These are phyloP conservation scores for Quercus phellos DNA, from an alignment of 331 rosid species.

Conservation along the genomic window DNA sequence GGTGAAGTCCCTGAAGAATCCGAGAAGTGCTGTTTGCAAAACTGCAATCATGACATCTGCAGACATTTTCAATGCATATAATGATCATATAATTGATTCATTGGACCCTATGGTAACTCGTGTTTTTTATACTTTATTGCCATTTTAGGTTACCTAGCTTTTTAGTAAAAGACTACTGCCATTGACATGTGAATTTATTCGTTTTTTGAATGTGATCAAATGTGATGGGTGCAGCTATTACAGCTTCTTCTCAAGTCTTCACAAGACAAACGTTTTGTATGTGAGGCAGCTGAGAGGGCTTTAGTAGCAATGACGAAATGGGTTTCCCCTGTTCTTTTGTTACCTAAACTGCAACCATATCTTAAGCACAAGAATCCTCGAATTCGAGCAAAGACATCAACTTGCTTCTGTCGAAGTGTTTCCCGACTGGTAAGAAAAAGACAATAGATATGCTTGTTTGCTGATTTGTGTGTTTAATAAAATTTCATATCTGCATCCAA, in stretches of 20 bases:
- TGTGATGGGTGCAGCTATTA: conserved; percentile 55
- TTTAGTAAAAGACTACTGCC: conserved; percentile 1
- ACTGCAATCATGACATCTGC: conserved; percentile 97
- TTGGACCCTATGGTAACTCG: conserved; percentile 80
- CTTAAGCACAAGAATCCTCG: conserved; percentile 88
- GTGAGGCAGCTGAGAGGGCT: conserved; percentile 98
- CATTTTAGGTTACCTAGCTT: conserved; percentile 15
- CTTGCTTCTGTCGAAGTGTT: conserved; percentile 82
- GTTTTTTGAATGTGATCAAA: conserved; percentile 14
- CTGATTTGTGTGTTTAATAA: background rate
- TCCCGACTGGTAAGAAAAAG: conserved; percentile 59
- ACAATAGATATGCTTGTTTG: conserved; percentile 14
- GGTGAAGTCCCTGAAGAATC: conserved; percentile 79
- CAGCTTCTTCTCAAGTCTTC: conserved; percentile 98
- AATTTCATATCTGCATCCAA: background rate
- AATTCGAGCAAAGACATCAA: conserved; percentile 91
- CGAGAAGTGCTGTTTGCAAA: conserved; percentile 95
- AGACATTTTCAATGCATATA: conserved; percentile 78
- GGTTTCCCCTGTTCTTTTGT: conserved; percentile 66
- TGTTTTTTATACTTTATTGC: conserved; percentile 1
- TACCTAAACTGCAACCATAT: conserved; percentile 84
- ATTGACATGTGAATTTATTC: conserved; percentile 6
- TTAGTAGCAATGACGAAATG: conserved; percentile 73
- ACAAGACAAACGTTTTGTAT: conserved; percentile 95
- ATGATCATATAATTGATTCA: conserved; percentile 67